A percentile compares a stretch with the other conserved stretches of the same genome.
Evolutionary conservation across 805 yeast genomes (phyloP).

Genomic region (Hanseniaspora guilliermondii): DNA sequence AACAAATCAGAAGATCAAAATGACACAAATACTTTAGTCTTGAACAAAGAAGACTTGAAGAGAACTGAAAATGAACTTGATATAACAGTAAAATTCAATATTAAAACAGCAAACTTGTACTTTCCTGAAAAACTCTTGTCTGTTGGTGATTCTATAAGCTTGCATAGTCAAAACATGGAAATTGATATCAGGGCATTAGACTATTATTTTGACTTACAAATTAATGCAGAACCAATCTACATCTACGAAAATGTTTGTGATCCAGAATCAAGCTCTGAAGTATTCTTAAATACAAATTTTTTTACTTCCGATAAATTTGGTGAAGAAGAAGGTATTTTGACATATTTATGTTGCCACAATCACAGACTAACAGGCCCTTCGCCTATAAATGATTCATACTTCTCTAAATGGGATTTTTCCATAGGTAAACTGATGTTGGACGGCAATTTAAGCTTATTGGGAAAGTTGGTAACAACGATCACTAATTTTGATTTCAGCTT

Average conservation of each 20-base stretch:
- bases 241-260: constrained; percentile 24
- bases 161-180: constrained; percentile 53
- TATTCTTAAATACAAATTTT: constrained; percentile 15
- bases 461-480: constrained; percentile 33
- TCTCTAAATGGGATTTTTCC: constrained; percentile 80
- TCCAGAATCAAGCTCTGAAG: constrained; percentile 15
- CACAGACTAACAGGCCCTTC: constrained; percentile 90
- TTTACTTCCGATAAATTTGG: constrained; percentile 25
- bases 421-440: constrained; percentile 47
- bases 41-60: constrained; percentile 22
- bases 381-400: constrained; percentile 76
- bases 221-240: constrained; percentile 48
- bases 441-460: constrained; percentile 37
- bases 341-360: constrained; percentile 57
- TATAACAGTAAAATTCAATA: constrained; percentile 57
- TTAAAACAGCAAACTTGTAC: constrained; percentile 55
- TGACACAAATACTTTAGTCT: background rate
- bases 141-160: constrained; percentile 44
- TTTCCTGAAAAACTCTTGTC: constrained; percentile 66
- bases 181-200: constrained; percentile 78
- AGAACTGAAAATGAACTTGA: constrained; percentile 65
- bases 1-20: background rate
- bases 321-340: constrained; percentile 22
- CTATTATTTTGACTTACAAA: constrained; percentile 86
- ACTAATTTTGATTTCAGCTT: constrained; percentile 49